phyloP scores from a whole-genome alignment of 179 eudicot species.

The Beta lomatogona region DNA sequence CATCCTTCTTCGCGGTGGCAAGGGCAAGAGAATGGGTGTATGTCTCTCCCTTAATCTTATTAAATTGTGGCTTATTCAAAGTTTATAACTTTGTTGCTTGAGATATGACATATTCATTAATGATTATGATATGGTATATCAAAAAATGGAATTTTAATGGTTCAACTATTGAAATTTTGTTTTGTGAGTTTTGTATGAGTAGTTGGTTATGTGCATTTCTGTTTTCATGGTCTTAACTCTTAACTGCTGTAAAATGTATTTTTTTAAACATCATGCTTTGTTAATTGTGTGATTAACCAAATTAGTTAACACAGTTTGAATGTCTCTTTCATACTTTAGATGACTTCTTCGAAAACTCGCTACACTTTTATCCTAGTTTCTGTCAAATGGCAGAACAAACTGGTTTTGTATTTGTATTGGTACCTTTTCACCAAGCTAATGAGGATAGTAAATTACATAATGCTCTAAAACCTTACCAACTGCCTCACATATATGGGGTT shows the following conservation, averaged over 20 bases:
- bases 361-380: neutral
- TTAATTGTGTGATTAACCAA: neutral
- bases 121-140: neutral
- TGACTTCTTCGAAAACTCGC: neutral
- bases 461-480: neutral
- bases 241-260: neutral
- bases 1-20: slow-evolving; percentile 95
- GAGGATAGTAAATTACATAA: neutral
- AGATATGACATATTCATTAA: neutral
- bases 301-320: neutral
- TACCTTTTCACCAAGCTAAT: neutral
- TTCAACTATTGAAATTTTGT: neutral
- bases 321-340: neutral
- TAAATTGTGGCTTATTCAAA: neutral
- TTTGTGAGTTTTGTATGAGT: neutral
- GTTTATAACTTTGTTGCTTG: neutral
- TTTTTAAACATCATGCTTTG: neutral
- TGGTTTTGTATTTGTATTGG: neutral
- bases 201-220: too few species aligned
- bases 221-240: too few species aligned
- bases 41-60: slow-evolving; percentile 25
- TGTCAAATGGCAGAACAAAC: neutral
- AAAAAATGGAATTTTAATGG: neutral
- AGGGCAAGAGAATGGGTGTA: slow-evolving; percentile 96
- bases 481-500: neutral